Evolutionary conservation across 2,329 filamentous ascomycete genomes (phyloP).

Genomic region (Colletotrichum sp.): DNA sequence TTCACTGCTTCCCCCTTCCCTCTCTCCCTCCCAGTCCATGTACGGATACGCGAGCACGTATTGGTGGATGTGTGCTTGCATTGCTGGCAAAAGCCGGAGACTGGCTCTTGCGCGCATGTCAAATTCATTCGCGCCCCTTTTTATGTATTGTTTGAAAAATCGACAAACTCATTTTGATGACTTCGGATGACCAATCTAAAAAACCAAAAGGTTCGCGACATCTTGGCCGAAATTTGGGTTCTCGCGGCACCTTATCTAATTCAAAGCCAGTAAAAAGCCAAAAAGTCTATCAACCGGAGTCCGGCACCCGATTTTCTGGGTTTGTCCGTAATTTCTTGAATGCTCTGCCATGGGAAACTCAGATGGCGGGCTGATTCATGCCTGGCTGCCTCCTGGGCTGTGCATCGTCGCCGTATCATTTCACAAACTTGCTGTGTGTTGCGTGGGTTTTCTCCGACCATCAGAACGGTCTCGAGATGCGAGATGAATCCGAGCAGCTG

Average conservation of each 20-base stretch:
- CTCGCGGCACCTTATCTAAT: not conserved
- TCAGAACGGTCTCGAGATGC: not conserved
- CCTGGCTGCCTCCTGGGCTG: not conserved
- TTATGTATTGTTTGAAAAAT: not conserved
- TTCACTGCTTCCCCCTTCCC: not conserved
- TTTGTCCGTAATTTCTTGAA: not conserved
- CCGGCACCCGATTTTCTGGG: not conserved
- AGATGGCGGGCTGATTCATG: not conserved
- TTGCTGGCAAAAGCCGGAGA: not conserved
- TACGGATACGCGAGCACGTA: not conserved
- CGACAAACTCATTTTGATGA: not conserved
- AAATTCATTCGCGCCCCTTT: not conserved
- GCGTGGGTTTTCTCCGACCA: not conserved
- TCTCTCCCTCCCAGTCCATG: not conserved
- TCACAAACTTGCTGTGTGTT: not conserved
- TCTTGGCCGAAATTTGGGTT: not conserved
- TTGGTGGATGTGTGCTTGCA: not conserved
- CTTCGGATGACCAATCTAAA: not conserved
- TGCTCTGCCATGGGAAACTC: not conserved
- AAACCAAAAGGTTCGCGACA: not conserved
- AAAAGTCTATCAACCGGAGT: constrained; percentile 8
- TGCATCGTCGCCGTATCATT: not conserved
- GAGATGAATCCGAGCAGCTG: not conserved
- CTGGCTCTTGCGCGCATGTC: not conserved
- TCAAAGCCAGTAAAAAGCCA: not conserved